Evolutionary conservation across 2,329 filamentous ascomycete species (phyloP).

Genomic region (Neopestalotiopsis sp.): DNA sequence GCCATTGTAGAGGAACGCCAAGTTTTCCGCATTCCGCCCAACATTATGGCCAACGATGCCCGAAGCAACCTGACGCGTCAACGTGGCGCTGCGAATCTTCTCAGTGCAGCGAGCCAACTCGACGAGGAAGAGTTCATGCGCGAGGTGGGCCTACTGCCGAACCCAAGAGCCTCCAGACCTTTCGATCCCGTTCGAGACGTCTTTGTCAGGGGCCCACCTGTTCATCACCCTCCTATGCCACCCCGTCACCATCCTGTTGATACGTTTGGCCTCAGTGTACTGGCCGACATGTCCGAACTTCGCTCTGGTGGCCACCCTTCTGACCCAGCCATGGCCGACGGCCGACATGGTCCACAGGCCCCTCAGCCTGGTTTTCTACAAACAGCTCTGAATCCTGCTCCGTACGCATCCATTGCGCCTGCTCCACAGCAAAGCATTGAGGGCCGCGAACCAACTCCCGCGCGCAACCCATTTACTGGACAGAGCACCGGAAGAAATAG

Average conservation of each 20-base stretch:
- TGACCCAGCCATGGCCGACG: slow-evolving; percentile 34
- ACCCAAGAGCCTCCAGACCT: slow-evolving; percentile 38
- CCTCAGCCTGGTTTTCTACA: slow-evolving; percentile 40
- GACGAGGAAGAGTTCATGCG: slow-evolving; percentile 19
- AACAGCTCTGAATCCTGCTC: slow-evolving; percentile 41
- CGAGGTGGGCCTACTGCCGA: slow-evolving; percentile 17
- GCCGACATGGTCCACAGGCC: slow-evolving; percentile 25
- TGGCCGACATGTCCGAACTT: slow-evolving; percentile 37
- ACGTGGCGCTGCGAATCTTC: slow-evolving; percentile 25
- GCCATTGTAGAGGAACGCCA: neutral
- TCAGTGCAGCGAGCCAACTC: slow-evolving; percentile 25
- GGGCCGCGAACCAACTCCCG: slow-evolving; percentile 18
- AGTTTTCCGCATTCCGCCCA: neutral
- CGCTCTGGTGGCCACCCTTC: slow-evolving; percentile 20
- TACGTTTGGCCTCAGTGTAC: slow-evolving; percentile 33
- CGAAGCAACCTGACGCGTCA: neutral
- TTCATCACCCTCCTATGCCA: slow-evolving; percentile 27
- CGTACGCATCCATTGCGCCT: slow-evolving; percentile 35
- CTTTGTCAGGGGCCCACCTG: slow-evolving; percentile 38
- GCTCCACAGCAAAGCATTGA: slow-evolving; percentile 30
- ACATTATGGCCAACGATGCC: neutral
- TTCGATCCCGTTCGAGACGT: slow-evolving; percentile 52
- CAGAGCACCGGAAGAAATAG: slow-evolving; percentile 34
- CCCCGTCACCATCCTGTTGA: slow-evolving; percentile 25
- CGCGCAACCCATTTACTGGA: slow-evolving; percentile 39